Evolutionary conservation across 305 asterid genomes (phyloP), one percentile per base, ranked within the genome.

Genomic region (Fraxinus paxiana): DNA sequence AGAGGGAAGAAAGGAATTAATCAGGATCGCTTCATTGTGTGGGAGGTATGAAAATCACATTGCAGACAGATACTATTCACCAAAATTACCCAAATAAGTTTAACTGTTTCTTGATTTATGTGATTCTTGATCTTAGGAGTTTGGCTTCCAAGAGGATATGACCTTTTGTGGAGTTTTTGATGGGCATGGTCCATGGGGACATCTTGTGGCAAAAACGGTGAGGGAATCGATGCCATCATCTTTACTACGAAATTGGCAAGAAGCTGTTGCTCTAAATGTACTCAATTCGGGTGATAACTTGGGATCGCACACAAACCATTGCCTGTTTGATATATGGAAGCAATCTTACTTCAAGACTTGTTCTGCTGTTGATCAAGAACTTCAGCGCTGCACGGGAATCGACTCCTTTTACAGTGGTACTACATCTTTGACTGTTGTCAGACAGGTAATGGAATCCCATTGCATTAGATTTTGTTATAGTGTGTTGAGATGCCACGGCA

Each of bases 111-210:
- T 34, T n/a, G 34, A 28, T 41, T 77, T 4, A 18, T 31, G 22
- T 59, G 69, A 35, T 46, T 26, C 73, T 77, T 56, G 37, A 28
- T 79, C 2, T 46, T 48, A 93, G 97, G 95, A 92, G 82, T 94
- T 90, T 81, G 98, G 97, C 54, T 87, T 88, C 78, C 94, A 90
- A 87, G 91, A 92, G 28, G 98, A 90, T 82, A 88, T 91, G 92
- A 84, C 85, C 0, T 90, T 91, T 78, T 91, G 97, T 87, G 98
- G 97, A 1, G 90, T 94, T 59, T 94, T 94, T 54, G 97, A 94
- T 46, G 97, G 97, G 75, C 97, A 94, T 82, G 98, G 98, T 43
- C 92, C 92, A 2, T 92, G 98, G 98, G 98, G 97, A 9, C 97
- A 94, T 83, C 75, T 89, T 77, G 89, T 90, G 83, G 83, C 97